Percentiles rank a stretch among this genome's conserved stretches.
These are phyloP conservation scores for Penicillium egyptiacum DNA, from an alignment of 495 filamentous ascomycete genomes.

Conservation along the genomic window DNA sequence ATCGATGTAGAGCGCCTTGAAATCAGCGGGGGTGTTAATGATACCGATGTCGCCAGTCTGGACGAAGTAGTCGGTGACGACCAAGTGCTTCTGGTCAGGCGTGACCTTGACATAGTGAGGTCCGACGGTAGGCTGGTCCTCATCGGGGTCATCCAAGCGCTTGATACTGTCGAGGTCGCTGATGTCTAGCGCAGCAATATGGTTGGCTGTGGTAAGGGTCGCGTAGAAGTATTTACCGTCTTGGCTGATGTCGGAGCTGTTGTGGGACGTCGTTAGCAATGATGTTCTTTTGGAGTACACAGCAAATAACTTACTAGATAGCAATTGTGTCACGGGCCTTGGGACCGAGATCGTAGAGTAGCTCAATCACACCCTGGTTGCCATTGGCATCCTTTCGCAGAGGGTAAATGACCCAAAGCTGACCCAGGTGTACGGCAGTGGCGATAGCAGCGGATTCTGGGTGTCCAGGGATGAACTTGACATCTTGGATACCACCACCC, in stretches of 20 bases:
- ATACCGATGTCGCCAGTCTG: conserved; percentile 62
- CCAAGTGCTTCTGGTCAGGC: conserved; percentile 61
- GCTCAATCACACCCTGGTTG: conserved; percentile 56
- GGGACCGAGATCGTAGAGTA: conserved; percentile 58
- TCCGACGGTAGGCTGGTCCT: conserved; percentile 58
- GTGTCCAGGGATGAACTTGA: conserved; percentile 66
- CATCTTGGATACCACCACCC: conserved; percentile 63
- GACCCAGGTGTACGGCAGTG: conserved; percentile 60
- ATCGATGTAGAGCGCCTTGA: conserved; percentile 62
- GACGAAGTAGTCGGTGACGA: conserved; percentile 66
- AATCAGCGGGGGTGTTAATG: conserved; percentile 63
- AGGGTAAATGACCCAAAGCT: conserved; percentile 67
- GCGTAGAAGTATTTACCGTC: conserved; percentile 61
- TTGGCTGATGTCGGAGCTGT: conserved; percentile 55
- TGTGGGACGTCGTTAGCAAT: conserved; percentile 8
- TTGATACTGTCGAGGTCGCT: conserved; percentile 58
- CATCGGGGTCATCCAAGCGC: conserved; percentile 59
- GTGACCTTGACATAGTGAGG: conserved; percentile 66
- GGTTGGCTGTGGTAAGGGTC: conserved; percentile 61
- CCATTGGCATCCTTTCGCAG: conserved; percentile 53
- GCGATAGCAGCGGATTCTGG: conserved; percentile 58
- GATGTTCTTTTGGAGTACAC: neutral
- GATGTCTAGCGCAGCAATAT: conserved; percentile 64
- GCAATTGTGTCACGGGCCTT: conserved; percentile 56
- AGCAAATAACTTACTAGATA: conserved; percentile 46